Conservation (phyloP, 2,329 filamentous ascomycete genomes). For the Aspergillus flavus region DNA sequence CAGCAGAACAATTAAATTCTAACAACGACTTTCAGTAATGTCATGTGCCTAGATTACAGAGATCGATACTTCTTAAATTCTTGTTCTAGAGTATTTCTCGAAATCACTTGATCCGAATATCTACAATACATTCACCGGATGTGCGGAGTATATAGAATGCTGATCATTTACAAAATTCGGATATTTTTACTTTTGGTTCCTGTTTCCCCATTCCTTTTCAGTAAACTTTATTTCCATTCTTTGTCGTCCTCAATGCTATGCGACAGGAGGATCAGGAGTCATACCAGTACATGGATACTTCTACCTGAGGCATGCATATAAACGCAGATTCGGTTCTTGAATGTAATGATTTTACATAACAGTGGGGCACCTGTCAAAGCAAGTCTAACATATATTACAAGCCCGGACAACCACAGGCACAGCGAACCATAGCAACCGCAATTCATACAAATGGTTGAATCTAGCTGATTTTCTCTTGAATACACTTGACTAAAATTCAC, state of each 20-base stretch:
- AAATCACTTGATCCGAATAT: background rate
- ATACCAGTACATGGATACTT: background rate
- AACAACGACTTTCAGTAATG: background rate
- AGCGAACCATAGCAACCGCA: background rate
- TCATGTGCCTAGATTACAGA: background rate
- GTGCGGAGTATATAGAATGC: background rate
- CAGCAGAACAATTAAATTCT: background rate
- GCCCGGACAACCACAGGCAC: background rate
- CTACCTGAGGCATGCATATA: background rate
- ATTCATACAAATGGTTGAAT: background rate
- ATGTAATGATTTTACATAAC: background rate
- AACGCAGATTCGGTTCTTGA: background rate
- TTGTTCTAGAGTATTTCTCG: too few species aligned
- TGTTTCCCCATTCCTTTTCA: background rate
- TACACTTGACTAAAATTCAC: background rate
- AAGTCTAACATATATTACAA: background rate
- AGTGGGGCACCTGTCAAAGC: conserved; percentile 7
- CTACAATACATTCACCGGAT: background rate
- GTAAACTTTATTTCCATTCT: background rate
- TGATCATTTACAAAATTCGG: background rate
- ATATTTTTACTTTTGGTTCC: background rate
- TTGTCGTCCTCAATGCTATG: background rate
- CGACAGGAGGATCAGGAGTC: background rate
- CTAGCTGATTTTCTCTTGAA: background rate
- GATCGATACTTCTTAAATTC: background rate